Evolutionary conservation across 306 rosid genomes (phyloP).

Genomic region (Quercus agrifolia): DNA sequence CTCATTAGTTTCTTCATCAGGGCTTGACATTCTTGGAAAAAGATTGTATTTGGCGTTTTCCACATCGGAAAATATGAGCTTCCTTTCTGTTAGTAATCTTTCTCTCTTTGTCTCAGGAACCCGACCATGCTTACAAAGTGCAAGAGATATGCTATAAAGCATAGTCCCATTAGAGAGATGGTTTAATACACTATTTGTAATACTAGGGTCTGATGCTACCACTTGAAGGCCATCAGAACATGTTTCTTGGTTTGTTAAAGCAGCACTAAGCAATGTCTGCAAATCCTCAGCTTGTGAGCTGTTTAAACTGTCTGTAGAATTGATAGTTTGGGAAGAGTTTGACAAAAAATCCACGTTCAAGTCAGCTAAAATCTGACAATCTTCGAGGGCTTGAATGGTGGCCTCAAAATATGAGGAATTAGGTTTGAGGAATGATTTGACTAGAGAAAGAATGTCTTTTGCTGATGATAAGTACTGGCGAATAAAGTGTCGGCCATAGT

Average conservation of each 20-base stretch:
- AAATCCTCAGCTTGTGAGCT: not conserved
- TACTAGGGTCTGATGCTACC: slow-evolving; percentile 17
- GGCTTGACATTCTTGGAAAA: not conserved
- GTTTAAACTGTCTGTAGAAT: slow-evolving; percentile 12
- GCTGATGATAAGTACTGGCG: slow-evolving; percentile 29
- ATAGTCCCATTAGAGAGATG: slow-evolving; percentile 24
- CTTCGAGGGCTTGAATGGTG: slow-evolving; percentile 28
- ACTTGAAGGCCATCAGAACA: slow-evolving; percentile 34
- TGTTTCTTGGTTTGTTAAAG: slow-evolving; percentile 33
- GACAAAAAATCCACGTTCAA: slow-evolving; percentile 31
- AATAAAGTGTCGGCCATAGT: slow-evolving; percentile 24
- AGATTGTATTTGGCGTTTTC: not conserved
- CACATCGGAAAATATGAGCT: not conserved
- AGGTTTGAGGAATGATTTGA: slow-evolving; percentile 23
- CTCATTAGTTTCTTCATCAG: slow-evolving; percentile 10
- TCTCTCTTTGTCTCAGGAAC: not conserved
- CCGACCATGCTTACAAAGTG: slow-evolving; percentile 19
- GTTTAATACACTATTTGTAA: slow-evolving; percentile 4
- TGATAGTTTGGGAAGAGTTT: slow-evolving; percentile 6
- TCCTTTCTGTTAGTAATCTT: slow-evolving; percentile 4
- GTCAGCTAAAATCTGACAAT: slow-evolving; percentile 16
- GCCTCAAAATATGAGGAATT: slow-evolving; percentile 6
- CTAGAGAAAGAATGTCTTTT: not conserved
- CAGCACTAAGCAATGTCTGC: slow-evolving; percentile 29
- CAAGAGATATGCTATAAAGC: not conserved